Conservation (phyloP, 768 basidiomycete genomes). For the Daedaleopsis nitida region DNA sequence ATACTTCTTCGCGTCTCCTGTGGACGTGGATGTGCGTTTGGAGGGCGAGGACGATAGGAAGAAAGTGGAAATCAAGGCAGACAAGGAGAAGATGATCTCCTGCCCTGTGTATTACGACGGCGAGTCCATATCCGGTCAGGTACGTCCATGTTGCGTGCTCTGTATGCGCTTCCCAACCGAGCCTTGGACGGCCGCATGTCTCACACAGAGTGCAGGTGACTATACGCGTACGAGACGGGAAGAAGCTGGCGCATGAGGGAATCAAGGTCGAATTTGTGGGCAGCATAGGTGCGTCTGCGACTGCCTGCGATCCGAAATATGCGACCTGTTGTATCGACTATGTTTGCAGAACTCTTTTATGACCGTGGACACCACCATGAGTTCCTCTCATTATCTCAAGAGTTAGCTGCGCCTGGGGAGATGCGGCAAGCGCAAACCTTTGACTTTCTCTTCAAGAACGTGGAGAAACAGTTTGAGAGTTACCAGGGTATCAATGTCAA, state of each 20-base stretch:
- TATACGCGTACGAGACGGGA: constrained; percentile 91
- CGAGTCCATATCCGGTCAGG: constrained; percentile 88
- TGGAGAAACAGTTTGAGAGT: constrained; percentile 98
- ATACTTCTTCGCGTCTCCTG: constrained; percentile 89
- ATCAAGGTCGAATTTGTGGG: constrained; percentile 98
- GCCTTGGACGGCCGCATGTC: not conserved
- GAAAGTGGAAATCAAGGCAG: constrained; percentile 86
- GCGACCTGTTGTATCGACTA: not conserved
- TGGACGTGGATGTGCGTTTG: constrained; percentile 90
- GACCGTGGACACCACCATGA: constrained; percentile 98
- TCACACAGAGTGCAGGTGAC: constrained; percentile 53
- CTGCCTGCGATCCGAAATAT: constrained; percentile 2
- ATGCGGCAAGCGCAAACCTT: constrained; percentile 96
- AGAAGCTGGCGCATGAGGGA: constrained; percentile 92
- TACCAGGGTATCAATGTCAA: constrained; percentile 99
- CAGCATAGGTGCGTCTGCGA: constrained; percentile 72
- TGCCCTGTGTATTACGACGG: constrained; percentile 97
- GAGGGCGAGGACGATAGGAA: constrained; percentile 86
- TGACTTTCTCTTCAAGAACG: constrained; percentile 98
- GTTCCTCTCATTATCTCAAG: constrained; percentile 93
- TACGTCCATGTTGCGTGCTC: constrained; percentile 35
- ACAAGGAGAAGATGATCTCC: constrained; percentile 82
- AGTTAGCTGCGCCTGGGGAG: constrained; percentile 94
- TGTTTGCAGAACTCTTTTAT: constrained; percentile 80
- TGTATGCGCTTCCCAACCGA: not conserved